These are phyloP conservation scores for Candida labiduridarum DNA, from an alignment of 1,139 yeast genomes.

Conservation along the genomic window DNA sequence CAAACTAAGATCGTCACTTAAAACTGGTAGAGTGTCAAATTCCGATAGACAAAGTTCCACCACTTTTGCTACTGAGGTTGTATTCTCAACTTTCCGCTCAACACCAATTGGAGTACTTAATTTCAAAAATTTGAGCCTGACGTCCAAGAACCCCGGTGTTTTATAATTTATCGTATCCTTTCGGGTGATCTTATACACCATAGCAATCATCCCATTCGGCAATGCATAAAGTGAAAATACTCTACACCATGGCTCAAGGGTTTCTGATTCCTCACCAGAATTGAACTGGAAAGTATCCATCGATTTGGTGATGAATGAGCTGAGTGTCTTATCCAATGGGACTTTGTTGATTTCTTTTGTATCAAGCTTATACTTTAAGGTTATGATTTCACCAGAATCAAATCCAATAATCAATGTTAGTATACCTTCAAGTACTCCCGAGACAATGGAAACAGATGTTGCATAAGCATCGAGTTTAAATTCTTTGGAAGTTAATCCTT, in stretches of 20 bases:
- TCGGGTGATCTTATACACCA: conserved; percentile 31
- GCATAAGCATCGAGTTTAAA: conserved; percentile 8
- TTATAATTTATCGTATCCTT: conserved; percentile 33
- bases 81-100: background rate
- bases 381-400: conserved; percentile 34
- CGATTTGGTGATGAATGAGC: conserved; percentile 23
- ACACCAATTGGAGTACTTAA: conserved; percentile 10
- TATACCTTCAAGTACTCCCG: conserved; percentile 7
- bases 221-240: conserved; percentile 27
- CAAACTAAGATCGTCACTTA: conserved; percentile 20
- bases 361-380: conserved; percentile 16
- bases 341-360: conserved; percentile 14
- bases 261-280: conserved; percentile 20
- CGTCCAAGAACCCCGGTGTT: conserved; percentile 29
- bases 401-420: conserved; percentile 20
- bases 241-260: conserved; percentile 30
- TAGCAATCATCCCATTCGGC: conserved; percentile 25
- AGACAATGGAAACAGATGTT: conserved; percentile 13
- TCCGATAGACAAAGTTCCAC: conserved; percentile 17
- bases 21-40: conserved; percentile 22
- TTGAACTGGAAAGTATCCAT: conserved; percentile 32
- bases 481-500: conserved; percentile 1
- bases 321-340: conserved; percentile 16
- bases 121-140: conserved; percentile 25
- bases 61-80: conserved; percentile 17